Conservation (phyloP, 495 filamentous ascomycete species). For the Neurospora sp. region DNA sequence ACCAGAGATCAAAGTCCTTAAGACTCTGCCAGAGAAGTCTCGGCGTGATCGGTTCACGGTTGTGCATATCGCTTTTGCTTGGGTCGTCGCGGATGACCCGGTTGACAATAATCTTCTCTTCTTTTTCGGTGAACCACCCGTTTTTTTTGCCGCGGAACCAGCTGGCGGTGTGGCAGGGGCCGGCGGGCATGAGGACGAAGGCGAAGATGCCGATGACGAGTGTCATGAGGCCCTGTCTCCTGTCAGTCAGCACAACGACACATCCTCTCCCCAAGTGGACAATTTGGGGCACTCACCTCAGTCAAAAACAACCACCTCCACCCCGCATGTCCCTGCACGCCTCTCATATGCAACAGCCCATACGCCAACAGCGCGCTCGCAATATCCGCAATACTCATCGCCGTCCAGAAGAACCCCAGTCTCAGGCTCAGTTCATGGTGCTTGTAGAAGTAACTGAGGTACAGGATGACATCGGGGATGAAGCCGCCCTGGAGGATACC, state of each 20-base stretch:
- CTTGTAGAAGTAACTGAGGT: slow-evolving; percentile 63
- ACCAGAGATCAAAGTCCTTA: slow-evolving; percentile 66
- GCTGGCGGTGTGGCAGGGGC: slow-evolving; percentile 60
- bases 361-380: slow-evolving; percentile 60
- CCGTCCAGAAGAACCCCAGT: slow-evolving; percentile 49
- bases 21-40: slow-evolving; percentile 51
- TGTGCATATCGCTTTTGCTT: slow-evolving; percentile 52
- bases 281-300: slow-evolving; percentile 10
- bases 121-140: slow-evolving; percentile 60
- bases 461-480: slow-evolving; percentile 46
- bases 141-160: slow-evolving; percentile 61
- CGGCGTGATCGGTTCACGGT: slow-evolving; percentile 52
- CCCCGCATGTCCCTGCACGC: slow-evolving; percentile 47
- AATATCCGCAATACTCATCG: slow-evolving; percentile 56
- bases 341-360: slow-evolving; percentile 59
- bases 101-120: slow-evolving; percentile 64
- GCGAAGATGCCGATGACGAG: slow-evolving; percentile 54
- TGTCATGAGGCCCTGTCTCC: slow-evolving; percentile 38
- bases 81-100: slow-evolving; percentile 64
- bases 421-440: slow-evolving; percentile 52
- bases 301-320: slow-evolving; percentile 46
- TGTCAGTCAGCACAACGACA: background rate
- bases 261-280: background rate
- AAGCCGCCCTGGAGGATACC: slow-evolving; percentile 73
- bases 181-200: slow-evolving; percentile 59